Percentiles rank a stretch among this genome's conserved stretches.
Evolutionary conservation across 257 asterid genomes (phyloP).

Genomic region (Nicotiana sylvestris): DNA sequence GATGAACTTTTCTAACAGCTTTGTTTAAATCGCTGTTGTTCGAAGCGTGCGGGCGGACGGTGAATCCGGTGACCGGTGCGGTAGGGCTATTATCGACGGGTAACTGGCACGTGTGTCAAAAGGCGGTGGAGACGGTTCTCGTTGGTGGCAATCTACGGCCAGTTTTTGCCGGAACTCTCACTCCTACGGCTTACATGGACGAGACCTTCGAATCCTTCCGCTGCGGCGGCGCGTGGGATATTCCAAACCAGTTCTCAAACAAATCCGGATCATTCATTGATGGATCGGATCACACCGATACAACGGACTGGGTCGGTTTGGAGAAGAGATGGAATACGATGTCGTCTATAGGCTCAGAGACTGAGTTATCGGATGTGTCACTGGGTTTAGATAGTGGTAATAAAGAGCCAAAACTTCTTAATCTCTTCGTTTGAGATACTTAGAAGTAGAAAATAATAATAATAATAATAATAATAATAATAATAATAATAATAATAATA

Average conservation of each 20-base stretch:
- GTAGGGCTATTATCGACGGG: conserved; percentile 73
- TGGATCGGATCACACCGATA: neutral
- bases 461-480: too few species aligned
- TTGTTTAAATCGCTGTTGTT: conserved; percentile 69
- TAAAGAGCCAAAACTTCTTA: conserved; percentile 79
- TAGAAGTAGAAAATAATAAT: neutral
- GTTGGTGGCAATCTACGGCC: conserved; percentile 50
- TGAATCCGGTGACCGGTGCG: conserved; percentile 85
- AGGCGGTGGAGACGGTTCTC: conserved; percentile 77
- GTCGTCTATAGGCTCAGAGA: conserved; percentile 36
- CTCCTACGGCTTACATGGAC: conserved; percentile 5
- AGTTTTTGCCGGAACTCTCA: conserved; percentile 15
- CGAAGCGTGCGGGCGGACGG: conserved; percentile 89
- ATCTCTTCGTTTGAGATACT: conserved; percentile 48
- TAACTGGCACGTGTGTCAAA: conserved; percentile 67
- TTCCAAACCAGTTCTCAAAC: neutral
- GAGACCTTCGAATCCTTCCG: conserved; percentile 17
- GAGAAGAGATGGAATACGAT: conserved; percentile 15
- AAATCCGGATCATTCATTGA: conserved; percentile 1
- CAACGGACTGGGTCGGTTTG: neutral
- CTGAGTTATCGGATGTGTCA: conserved; percentile 44
- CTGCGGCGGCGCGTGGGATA: conserved; percentile 8
- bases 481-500: too few species aligned
- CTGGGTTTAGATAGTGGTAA: conserved; percentile 34
- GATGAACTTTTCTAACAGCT: conserved; percentile 31